phyloP scores from a whole-genome alignment of 345 rosid genomes.

The Murraya paniculata region DNA sequence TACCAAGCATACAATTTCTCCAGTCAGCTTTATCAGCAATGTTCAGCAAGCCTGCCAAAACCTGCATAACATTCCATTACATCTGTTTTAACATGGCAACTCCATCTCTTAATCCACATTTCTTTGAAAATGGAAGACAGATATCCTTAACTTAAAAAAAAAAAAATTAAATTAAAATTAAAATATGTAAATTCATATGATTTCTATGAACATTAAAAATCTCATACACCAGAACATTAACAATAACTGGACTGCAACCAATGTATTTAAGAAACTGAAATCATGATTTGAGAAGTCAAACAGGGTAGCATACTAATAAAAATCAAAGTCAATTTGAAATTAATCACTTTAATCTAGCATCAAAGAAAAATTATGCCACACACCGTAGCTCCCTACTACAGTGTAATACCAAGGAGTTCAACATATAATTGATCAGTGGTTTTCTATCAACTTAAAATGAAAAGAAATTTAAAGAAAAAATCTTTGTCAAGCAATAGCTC shows the following conservation, averaged over 20 bases:
- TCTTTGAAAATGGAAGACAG: background rate
- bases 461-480: background rate
- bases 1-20: conserved; percentile 65
- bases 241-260: background rate
- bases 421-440: background rate
- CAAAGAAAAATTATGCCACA: background rate
- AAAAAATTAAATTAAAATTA: background rate
- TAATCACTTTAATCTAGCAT: background rate
- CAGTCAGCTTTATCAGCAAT: conserved; percentile 83
- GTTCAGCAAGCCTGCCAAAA: conserved; percentile 81
- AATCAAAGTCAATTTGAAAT: background rate
- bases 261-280: background rate
- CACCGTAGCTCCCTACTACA: background rate
- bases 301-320: background rate
- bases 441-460: background rate
- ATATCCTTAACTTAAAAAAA: background rate
- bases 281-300: conserved; percentile 1
- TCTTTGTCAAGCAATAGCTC: background rate
- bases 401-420: background rate
- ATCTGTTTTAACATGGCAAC: background rate
- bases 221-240: background rate
- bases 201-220: background rate
- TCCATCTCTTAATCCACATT: conserved; percentile 1
- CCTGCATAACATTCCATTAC: conserved; percentile 44
- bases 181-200: background rate